phyloP scores from a whole-genome alignment of 2,329 filamentous ascomycete species.

The Trichophyton mentagrophytes region DNA sequence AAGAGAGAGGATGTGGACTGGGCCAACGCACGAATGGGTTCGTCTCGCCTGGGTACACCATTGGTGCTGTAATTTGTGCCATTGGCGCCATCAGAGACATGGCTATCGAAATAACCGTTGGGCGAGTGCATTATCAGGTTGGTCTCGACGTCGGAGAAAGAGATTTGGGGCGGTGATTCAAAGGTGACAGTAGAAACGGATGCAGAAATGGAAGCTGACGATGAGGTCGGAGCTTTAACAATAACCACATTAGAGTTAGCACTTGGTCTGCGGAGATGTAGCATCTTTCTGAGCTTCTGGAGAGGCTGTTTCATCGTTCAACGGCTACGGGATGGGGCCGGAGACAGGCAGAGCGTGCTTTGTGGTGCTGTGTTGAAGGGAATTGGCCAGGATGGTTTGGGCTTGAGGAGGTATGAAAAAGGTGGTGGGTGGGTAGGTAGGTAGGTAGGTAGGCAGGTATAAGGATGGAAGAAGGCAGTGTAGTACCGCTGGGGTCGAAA shows the following conservation, averaged over 20 bases:
- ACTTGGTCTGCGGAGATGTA: constrained; percentile 8
- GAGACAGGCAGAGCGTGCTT: neutral
- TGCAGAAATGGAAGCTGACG: neutral
- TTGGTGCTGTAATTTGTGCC: constrained; percentile 4
- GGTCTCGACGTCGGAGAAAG: constrained; percentile 30
- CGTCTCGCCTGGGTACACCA: neutral
- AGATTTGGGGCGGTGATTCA: constrained; percentile 23
- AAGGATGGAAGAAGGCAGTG: neutral
- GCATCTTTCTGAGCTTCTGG: constrained; percentile 6
- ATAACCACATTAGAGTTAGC: constrained; percentile 4
- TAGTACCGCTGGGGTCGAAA: neutral
- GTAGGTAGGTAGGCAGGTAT: neutral
- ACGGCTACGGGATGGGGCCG: neutral
- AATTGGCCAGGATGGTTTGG: neutral
- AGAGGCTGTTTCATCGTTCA: neutral
- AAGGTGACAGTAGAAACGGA: neutral
- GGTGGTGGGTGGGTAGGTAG: neutral
- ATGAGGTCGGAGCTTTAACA: constrained; percentile 1
- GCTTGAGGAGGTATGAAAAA: neutral
- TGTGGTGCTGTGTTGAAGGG: neutral
- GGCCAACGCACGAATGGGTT: neutral
- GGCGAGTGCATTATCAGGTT: constrained; percentile 31
- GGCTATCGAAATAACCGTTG: constrained; percentile 26
- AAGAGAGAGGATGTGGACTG: too few relatives aligned
- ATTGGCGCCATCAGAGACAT: constrained; percentile 18